Conservation (phyloP, 1,284 basidiomycete species). For the Sporisorium iseilematis-ciliati region DNA sequence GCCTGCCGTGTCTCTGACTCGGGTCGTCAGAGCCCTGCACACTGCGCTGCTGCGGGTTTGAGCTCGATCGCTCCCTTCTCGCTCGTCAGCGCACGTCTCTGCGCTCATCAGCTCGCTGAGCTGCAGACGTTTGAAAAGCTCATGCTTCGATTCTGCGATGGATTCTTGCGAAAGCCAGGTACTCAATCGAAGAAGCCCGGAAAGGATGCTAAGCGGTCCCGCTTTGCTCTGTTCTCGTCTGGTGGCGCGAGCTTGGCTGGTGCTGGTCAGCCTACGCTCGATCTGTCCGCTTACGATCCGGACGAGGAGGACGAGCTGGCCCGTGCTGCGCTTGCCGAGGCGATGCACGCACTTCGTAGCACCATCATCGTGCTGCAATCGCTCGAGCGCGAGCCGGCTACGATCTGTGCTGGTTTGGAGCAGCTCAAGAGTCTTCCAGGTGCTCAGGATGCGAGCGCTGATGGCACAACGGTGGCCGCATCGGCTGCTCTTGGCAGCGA, state of each 20-base stretch:
- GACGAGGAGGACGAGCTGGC: slow-evolving; percentile 67
- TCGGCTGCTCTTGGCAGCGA: slow-evolving; percentile 34
- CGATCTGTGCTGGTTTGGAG: slow-evolving; percentile 40
- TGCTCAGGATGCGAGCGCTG: slow-evolving; percentile 4
- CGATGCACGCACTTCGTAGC: slow-evolving; percentile 63
- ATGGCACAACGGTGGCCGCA: not conserved
- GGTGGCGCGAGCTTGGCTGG: slow-evolving; percentile 17
- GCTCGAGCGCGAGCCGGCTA: slow-evolving; percentile 58
- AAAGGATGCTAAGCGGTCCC: slow-evolving; percentile 39
- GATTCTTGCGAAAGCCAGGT: slow-evolving; percentile 55
- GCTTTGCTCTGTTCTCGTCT: slow-evolving; percentile 46
- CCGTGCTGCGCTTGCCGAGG: slow-evolving; percentile 63
- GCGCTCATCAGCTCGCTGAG: slow-evolving; percentile 60
- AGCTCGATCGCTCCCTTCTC: slow-evolving; percentile 33
- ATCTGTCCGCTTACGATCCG: slow-evolving; percentile 46
- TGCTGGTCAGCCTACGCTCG: slow-evolving; percentile 31
- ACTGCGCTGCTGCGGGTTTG: slow-evolving; percentile 21
- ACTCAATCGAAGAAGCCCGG: slow-evolving; percentile 34
- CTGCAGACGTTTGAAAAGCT: slow-evolving; percentile 65
- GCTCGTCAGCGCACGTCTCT: slow-evolving; percentile 54
- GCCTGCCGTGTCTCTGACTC: slow-evolving; percentile 22
- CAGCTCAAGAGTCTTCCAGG: slow-evolving; percentile 33
- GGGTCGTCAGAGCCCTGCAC: slow-evolving; percentile 44
- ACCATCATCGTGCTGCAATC: slow-evolving; percentile 61
- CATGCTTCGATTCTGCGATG: slow-evolving; percentile 61